Percentiles rank a stretch among this genome's conserved stretches.
phyloP scores from a whole-genome alignment of 352 stramenopile genomes.

The Phytopythium boreale region DNA sequence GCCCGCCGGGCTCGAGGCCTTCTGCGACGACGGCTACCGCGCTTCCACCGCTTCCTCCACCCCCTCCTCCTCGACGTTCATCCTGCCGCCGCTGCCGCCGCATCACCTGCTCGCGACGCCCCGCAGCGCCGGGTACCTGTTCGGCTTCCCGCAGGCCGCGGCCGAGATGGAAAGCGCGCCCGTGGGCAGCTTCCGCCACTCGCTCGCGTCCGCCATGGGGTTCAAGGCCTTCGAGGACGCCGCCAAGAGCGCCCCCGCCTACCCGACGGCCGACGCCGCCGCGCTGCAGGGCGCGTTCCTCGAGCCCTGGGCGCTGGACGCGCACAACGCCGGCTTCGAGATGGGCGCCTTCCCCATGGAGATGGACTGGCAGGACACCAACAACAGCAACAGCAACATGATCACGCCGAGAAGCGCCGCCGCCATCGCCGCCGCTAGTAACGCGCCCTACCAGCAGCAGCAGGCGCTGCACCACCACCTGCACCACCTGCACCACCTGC shows the following conservation, averaged over 20 bases:
- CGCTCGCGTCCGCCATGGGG: slow-evolving; percentile 12
- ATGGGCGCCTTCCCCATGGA: slow-evolving; percentile 36
- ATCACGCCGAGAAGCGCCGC: slow-evolving; percentile 7
- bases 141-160: slow-evolving; percentile 1
- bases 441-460: neutral
- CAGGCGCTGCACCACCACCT: neutral
- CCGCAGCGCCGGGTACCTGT: slow-evolving; percentile 8
- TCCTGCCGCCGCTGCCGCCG: slow-evolving; percentile 42
- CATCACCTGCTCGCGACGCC: slow-evolving; percentile 39
- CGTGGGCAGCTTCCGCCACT: slow-evolving; percentile 31
- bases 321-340: slow-evolving; percentile 46
- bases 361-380: slow-evolving; percentile 45
- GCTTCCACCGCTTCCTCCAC: neutral
- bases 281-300: slow-evolving; percentile 46
- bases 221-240: slow-evolving; percentile 22
- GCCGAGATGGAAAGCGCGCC: slow-evolving; percentile 13
- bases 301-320: slow-evolving; percentile 65
- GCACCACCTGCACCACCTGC: slow-evolving; percentile 23
- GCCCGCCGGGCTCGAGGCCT: slow-evolving; percentile 44
- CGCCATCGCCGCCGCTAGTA: no score
- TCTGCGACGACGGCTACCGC: slow-evolving; percentile 37
- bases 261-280: slow-evolving; percentile 20
- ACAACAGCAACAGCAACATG: slow-evolving; percentile 8
- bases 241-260: slow-evolving; percentile 17
- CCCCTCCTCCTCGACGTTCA: slow-evolving; percentile 31